Conservation (phyloP, 768 basidiomycete genomes). For the Phylloporus arenicola region DNA sequence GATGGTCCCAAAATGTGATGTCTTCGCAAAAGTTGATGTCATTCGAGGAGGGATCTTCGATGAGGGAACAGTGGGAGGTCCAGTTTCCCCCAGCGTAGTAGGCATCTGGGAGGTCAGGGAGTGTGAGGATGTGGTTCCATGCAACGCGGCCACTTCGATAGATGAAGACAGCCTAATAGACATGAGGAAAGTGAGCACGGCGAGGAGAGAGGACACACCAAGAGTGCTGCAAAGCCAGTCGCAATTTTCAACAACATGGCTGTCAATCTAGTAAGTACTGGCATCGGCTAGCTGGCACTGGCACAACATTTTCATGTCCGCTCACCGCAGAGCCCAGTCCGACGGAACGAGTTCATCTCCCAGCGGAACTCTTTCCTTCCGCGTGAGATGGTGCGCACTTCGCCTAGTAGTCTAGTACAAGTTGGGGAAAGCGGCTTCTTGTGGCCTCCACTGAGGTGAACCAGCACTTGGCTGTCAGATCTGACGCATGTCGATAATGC, state of each 20-base stretch:
- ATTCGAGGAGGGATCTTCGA: constrained; percentile 30
- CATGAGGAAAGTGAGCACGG: neutral
- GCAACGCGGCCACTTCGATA: constrained; percentile 42
- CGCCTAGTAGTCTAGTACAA: too few species aligned
- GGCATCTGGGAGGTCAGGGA: constrained; percentile 42
- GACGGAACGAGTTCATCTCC: too few species aligned
- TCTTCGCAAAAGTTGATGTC: constrained; percentile 57
- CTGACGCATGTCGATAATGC: too few species aligned
- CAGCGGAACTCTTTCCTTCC: too few species aligned
- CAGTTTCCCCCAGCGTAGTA: constrained; percentile 51
- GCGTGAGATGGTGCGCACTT: too few species aligned
- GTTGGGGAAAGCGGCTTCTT: too few species aligned
- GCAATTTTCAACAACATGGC: constrained; percentile 12
- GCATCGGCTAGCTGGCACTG: too few species aligned
- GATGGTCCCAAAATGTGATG: constrained; percentile 58
- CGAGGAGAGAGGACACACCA: constrained; percentile 2
- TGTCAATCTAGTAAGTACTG: too few species aligned
- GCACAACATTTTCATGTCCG: too few species aligned
- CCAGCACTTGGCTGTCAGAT: too few species aligned
- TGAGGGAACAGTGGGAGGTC: constrained; percentile 38
- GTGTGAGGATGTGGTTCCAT: constrained; percentile 38
- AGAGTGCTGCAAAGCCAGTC: constrained; percentile 4
- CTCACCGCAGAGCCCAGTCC: too few species aligned
- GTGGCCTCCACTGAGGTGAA: too few species aligned
- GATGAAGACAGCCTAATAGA: constrained; percentile 36